Conservation (phyloP, 306 rosid genomes). For the Castanea sativa region DNA sequence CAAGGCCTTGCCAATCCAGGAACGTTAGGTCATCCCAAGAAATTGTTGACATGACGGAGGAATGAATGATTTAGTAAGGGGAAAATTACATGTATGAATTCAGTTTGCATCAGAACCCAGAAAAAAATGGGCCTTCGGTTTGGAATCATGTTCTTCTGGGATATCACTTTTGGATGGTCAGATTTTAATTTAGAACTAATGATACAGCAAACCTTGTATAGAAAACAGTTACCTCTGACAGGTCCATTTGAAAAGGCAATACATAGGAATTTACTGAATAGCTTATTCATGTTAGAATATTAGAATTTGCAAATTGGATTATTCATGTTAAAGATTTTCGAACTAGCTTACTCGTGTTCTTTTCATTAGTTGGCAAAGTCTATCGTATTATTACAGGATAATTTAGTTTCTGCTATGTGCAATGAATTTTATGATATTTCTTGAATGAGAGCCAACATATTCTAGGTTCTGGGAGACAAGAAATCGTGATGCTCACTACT, state of each 20-base stretch:
- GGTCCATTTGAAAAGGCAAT: conserved; percentile 28
- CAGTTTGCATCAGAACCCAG: not conserved
- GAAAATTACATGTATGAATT: too few relatives aligned
- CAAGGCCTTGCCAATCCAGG: conserved; percentile 41
- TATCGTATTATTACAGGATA: not conserved
- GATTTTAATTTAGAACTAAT: conserved; percentile 1
- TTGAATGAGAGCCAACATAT: too few relatives aligned
- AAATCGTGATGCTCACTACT: too few relatives aligned
- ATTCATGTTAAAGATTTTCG: conserved; percentile 26
- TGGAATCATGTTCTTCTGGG: not conserved
- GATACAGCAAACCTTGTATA: conserved; percentile 37
- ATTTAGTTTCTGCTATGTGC: conserved; percentile 16
- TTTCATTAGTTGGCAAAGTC: conserved; percentile 17
- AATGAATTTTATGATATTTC: conserved; percentile 1
- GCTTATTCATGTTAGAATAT: conserved; percentile 43
- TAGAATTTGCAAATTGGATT: conserved; percentile 30
- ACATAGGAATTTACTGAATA: conserved; percentile 38
- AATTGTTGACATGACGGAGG: too few relatives aligned
- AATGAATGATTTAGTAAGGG: conserved; percentile 21
- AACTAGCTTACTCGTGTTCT: not conserved
- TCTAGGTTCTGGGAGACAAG: too few relatives aligned
- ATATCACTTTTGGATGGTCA: conserved; percentile 5
- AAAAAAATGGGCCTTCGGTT: not conserved
- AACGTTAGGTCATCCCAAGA: not conserved
- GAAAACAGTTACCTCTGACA: conserved; percentile 28